Evolutionary conservation across 1,139 yeast genomes (phyloP), one percentile per base, ranked within the genome.

Genomic region (Zygoascus hellenicus): DNA sequence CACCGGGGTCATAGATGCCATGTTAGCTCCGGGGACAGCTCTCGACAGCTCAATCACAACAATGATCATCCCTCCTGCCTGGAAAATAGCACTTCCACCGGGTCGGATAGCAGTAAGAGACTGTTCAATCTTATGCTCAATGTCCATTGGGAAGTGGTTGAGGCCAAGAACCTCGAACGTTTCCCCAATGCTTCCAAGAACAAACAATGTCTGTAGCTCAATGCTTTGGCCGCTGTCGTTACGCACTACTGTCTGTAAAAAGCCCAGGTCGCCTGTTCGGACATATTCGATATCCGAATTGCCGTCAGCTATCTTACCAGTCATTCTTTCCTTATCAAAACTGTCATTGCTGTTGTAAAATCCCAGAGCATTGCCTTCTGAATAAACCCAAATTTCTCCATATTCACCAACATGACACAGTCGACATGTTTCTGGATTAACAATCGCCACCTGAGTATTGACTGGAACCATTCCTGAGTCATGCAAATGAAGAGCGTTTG

Each of bases 381-480:
- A 84, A 52, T 85, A 78, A 2, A 92, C 94, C 98, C 98, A 92
- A 41, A 92, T 89, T 67, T 92, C 98, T 35, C 99, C 99, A 63
- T 81, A 83, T 63, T 94, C 98, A n/a, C 97, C 97, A 49, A 82
- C 83, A 51, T 77, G 79, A 64, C 98, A 92, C 14, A 89, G 69
- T 46, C 71, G 69, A 43, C 78, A 67, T 0, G 97, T 92, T 62
- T 90, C 97, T 0, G 98, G 98, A 56, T 94, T 94, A 4, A 92
- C 97, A 52, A 92, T 86, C 1, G 96, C 94, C 38, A 94, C 80
- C 61, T 89, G 95, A 0, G 97, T 87, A 61, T 95, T 87, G 13
- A 89, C 92, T 0, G 97, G 95, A 0, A 90, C 97, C 77, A 90
- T 85, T 7, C 99, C 99, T 0, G 96, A 86, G 61, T 94, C 98